Conservation (phyloP, 2,329 filamentous ascomycete species). For the Calonectria ilicicola region DNA sequence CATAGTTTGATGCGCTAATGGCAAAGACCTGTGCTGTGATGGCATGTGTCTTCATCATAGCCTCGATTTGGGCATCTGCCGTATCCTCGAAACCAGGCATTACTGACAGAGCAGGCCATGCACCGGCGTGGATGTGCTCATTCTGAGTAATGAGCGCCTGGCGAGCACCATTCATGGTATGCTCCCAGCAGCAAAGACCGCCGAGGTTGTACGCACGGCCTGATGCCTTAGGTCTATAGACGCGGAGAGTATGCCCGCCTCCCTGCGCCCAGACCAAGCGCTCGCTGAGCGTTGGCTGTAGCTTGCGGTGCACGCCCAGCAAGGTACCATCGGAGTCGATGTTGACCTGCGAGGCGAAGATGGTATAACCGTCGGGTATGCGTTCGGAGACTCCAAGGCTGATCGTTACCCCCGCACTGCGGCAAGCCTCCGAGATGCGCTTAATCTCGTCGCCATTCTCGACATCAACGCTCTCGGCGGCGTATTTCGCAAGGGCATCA, state of each 20-base stretch:
- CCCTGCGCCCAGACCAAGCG: background rate
- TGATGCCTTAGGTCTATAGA: background rate
- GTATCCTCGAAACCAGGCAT: background rate
- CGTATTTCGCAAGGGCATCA: background rate
- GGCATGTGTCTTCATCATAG: background rate
- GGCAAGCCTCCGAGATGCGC: background rate
- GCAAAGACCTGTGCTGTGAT: background rate
- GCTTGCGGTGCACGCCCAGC: background rate
- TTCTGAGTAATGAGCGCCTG: background rate
- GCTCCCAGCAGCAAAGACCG: background rate
- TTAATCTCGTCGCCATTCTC: background rate
- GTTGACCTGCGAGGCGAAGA: background rate
- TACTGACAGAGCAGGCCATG: background rate
- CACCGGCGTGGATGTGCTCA: background rate
- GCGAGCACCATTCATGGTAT: background rate
- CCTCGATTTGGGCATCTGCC: background rate
- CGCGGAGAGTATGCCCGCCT: background rate
- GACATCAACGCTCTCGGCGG: background rate
- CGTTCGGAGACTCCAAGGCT: background rate
- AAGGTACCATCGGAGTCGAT: background rate
- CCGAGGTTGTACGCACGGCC: background rate
- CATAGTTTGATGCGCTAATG: background rate
- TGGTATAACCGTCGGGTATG: background rate
- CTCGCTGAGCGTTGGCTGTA: background rate
- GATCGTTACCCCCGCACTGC: background rate